Evolutionary conservation across 164 flowering plant genomes (phyloP), one percentile per base, ranked within the genome.

Genomic region (Santalum album): DNA sequence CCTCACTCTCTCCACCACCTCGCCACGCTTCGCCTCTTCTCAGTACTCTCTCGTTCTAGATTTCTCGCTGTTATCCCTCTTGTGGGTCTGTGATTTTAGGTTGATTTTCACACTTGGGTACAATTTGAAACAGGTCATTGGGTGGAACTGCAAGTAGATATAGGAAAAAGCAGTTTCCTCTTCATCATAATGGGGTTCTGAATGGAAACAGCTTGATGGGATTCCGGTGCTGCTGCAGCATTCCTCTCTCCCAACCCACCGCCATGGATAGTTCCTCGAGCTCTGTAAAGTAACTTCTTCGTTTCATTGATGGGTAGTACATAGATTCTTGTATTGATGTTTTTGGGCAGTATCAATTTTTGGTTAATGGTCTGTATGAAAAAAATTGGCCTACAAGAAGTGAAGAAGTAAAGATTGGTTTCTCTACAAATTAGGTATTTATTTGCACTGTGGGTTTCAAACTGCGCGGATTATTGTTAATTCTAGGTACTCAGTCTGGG

Each of bases 11-110:
- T 70, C 84, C 54, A 57, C 56, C 45, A 35, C 72, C 7, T 47
- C 76, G 34, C 72, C 83, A 0, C 77, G 72, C 64, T 62, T 72
- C 61, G 20, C 69, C 42, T 49, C 71, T 53, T 66, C 82, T 26
- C 23, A 53, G 82, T 75, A 69, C 19, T 19, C 51, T 50, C 65
- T 21, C 40, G 34, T 29, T 50, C 64, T 45, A 66, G 20, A 24
- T 45, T 25, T 45, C 49, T 45, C 49, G 20, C 49, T 45, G 25
- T 45, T 15, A 12, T 14, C 1, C 6, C 42, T 38, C 42, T 12
- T 38, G 14, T 38, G 42, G 9, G 16, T 15, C 9, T 9, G 9
- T 32, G 36, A 6, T 7, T 32, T 32, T 32, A 0, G 36, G 36
- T 32, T 32, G 12, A 6, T 32, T 14, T 12, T 34, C 25, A 38